Conservation (phyloP, 2,329 filamentous ascomycete genomes). For the Shiraia sp. region DNA sequence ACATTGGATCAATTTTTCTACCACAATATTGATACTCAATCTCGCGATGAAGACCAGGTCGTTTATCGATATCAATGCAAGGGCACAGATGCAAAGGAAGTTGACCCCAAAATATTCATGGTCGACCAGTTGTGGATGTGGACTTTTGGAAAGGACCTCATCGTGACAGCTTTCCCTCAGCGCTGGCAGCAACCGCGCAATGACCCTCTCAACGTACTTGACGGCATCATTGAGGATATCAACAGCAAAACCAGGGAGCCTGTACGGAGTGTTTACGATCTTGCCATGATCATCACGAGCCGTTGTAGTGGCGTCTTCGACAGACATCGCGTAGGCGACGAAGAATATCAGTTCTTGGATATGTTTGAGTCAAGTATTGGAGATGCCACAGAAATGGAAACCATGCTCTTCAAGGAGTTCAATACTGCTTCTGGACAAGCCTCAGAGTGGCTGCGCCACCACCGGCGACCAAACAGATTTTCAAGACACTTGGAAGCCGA, state of each 20-base stretch:
- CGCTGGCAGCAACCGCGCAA: slow-evolving; percentile 64
- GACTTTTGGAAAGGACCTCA: slow-evolving; percentile 61
- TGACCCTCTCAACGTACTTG: slow-evolving; percentile 65
- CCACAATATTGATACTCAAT: slow-evolving; percentile 64
- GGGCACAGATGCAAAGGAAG: slow-evolving; percentile 31
- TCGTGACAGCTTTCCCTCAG: slow-evolving; percentile 64
- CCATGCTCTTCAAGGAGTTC: slow-evolving; percentile 63
- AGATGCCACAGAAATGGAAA: slow-evolving; percentile 53
- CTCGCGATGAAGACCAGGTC: slow-evolving; percentile 65
- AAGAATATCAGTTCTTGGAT: slow-evolving; percentile 66
- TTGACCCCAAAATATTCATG: slow-evolving; percentile 66
- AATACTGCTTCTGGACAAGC: slow-evolving; percentile 62
- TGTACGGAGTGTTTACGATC: slow-evolving; percentile 64
- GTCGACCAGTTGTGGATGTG: slow-evolving; percentile 72
- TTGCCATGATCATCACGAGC: slow-evolving; percentile 64
- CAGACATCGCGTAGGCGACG: slow-evolving; percentile 60
- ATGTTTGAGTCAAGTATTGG: slow-evolving; percentile 70
- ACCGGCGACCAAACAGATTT: slow-evolving; percentile 49
- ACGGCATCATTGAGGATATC: slow-evolving; percentile 66
- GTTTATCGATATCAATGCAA: slow-evolving; percentile 63
- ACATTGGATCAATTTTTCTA: slow-evolving; percentile 70
- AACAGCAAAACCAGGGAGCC: slow-evolving; percentile 66
- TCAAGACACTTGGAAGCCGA: slow-evolving; percentile 42
- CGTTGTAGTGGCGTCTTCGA: slow-evolving; percentile 66
- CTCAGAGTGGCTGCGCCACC: slow-evolving; percentile 57